phyloP scores from a whole-genome alignment of 371 early-diverging fungal species.

The Dinochytrium kinnereticum region DNA sequence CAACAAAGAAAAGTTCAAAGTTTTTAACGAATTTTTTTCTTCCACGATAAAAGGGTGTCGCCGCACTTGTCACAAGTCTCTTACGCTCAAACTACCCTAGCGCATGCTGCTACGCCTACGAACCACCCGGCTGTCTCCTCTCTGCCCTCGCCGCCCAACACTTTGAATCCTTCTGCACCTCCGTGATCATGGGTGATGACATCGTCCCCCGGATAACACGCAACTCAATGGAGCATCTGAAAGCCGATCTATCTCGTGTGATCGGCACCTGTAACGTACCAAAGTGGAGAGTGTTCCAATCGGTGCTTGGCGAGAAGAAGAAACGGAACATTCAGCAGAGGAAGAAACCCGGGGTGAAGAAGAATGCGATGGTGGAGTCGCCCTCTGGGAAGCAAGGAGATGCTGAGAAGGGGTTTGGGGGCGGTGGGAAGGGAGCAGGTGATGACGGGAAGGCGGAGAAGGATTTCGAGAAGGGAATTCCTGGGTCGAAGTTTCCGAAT shows the following conservation, averaged over 20 bases:
- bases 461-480: conserved; percentile 4
- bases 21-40: background rate
- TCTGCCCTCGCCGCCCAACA: conserved; percentile 22
- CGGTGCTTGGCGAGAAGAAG: conserved; percentile 25
- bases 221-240: conserved; percentile 44
- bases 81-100: conserved; percentile 34
- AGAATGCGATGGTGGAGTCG: no score
- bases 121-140: conserved; percentile 41
- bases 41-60: conserved; percentile 39
- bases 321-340: background rate
- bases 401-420: no score
- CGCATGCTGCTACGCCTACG: conserved; percentile 43
- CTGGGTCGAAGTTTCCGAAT: background rate
- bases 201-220: conserved; percentile 38
- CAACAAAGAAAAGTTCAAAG: background rate
- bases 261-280: conserved; percentile 34
- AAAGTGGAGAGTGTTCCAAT: conserved; percentile 42
- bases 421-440: no score
- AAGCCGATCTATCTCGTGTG: conserved; percentile 38
- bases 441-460: background rate
- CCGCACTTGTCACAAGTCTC: conserved; percentile 38
- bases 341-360: background rate
- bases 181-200: conserved; percentile 47
- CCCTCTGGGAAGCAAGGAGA: no score
- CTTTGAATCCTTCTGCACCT: conserved; percentile 43